Evolutionary conservation across 2,329 filamentous ascomycete species (phyloP).

Genomic region (Ambrosiella cleistominuta): DNA sequence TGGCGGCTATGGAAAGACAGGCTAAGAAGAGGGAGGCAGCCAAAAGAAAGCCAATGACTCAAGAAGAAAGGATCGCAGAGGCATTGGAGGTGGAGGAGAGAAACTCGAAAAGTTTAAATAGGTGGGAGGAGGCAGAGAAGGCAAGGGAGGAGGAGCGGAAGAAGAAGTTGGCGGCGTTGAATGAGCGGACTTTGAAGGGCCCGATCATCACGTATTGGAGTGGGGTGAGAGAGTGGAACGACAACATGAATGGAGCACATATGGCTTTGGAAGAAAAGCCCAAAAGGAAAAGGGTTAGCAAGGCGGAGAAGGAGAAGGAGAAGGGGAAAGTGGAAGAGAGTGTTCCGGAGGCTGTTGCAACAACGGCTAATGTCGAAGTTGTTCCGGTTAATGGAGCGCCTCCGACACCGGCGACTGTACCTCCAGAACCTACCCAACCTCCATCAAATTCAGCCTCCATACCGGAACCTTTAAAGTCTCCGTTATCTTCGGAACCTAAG

Average conservation of each 20-base stretch:
- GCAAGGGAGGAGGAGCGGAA: conserved; percentile 68
- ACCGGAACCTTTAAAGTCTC: background rate
- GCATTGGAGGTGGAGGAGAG: conserved; percentile 67
- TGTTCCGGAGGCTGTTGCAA: conserved; percentile 12
- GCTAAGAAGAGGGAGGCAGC: conserved; percentile 53
- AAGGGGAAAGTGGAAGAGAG: conserved; percentile 14
- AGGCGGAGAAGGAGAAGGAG: conserved; percentile 19
- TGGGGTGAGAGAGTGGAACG: conserved; percentile 67
- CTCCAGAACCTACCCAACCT: background rate
- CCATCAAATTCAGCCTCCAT: background rate
- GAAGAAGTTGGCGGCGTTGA: conserved; percentile 69
- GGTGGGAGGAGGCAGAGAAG: conserved; percentile 88
- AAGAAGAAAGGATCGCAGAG: conserved; percentile 68
- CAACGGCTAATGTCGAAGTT: conserved; percentile 2
- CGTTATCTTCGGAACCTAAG: background rate
- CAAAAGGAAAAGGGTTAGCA: conserved; percentile 33
- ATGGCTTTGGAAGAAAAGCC: conserved; percentile 44
- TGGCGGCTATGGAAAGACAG: conserved; percentile 48
- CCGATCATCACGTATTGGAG: conserved; percentile 89
- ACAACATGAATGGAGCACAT: conserved; percentile 52
- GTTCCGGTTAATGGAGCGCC: background rate
- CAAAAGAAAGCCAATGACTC: conserved; percentile 69
- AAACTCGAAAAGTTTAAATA: conserved; percentile 77
- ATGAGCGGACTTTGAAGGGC: conserved; percentile 71
- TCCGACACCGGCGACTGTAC: background rate